A percentile compares a stretch with the other conserved stretches of the same genome.
phyloP scores from a whole-genome alignment of 257 asterid species.

The Fraxinus excelsior region DNA sequence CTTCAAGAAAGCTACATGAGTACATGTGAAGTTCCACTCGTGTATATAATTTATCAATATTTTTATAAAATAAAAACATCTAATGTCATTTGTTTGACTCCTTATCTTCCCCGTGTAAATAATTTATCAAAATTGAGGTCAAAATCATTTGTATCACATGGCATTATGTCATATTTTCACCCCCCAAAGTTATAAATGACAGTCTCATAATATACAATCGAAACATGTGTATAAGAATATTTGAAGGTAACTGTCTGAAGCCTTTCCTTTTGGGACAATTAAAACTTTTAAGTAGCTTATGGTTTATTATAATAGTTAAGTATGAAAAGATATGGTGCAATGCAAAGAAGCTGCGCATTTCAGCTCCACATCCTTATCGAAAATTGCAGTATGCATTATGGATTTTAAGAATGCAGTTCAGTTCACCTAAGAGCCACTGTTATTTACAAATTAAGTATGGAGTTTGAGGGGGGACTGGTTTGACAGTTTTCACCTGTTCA shows the following conservation, averaged over 20 bases:
- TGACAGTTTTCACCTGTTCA: background rate
- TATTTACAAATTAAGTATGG: background rate
- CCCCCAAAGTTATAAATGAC: background rate
- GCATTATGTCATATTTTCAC: background rate
- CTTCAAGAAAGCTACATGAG: constrained; percentile 1
- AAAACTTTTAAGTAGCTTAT: background rate
- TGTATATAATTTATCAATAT: too few species aligned
- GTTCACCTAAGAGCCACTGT: background rate
- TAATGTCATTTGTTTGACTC: background rate
- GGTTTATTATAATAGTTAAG: background rate
- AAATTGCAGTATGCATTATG: background rate
- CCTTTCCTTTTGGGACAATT: background rate
- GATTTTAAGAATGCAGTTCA: background rate
- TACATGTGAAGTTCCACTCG: constrained; percentile 5
- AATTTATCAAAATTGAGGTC: background rate
- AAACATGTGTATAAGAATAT: background rate
- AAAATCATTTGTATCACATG: background rate
- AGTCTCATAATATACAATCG: background rate
- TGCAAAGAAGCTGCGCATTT: background rate
- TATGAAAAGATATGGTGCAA: background rate
- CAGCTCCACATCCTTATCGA: background rate
- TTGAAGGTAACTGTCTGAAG: background rate
- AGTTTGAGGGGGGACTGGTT: background rate
- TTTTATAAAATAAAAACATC: background rate
- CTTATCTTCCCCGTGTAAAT: background rate